A percentile compares a stretch with the other conserved stretches of the same genome.
phyloP scores from a whole-genome alignment of 345 rosid genomes.

The Syzygium oleosum region DNA sequence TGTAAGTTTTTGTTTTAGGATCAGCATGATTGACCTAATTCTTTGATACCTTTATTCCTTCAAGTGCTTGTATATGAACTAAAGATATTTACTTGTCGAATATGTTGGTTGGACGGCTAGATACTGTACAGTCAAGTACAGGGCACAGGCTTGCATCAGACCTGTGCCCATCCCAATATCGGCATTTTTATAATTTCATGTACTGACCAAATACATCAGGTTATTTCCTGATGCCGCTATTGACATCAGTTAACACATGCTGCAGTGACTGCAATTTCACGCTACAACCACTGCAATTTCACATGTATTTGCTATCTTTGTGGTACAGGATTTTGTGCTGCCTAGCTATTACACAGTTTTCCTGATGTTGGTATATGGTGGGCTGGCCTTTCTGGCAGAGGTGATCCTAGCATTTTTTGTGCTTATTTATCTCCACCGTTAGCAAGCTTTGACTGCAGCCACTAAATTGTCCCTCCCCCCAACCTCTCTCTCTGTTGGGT shows the following conservation, averaged over 20 bases:
- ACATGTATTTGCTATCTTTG: neutral
- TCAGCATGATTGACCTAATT: neutral
- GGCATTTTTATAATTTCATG: neutral
- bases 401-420: conserved; percentile 17
- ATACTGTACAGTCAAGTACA: neutral
- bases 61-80: neutral
- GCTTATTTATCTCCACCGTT: neutral
- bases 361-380: conserved; percentile 53
- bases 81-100: neutral
- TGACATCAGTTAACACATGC: neutral
- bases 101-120: neutral
- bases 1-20: neutral
- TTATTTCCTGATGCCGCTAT: neutral
- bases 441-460: neutral
- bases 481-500: neutral
- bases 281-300: neutral
- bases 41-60: neutral
- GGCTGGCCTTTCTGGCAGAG: conserved; percentile 75
- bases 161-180: neutral
- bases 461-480: neutral
- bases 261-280: neutral
- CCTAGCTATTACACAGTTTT: conserved; percentile 46
- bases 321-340: conserved; percentile 57
- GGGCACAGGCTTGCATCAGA: neutral
- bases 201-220: neutral